Base-by-base conservation (phyloP, 768 basidiomycete species). In the Pisolithus microcarpus region DNA sequence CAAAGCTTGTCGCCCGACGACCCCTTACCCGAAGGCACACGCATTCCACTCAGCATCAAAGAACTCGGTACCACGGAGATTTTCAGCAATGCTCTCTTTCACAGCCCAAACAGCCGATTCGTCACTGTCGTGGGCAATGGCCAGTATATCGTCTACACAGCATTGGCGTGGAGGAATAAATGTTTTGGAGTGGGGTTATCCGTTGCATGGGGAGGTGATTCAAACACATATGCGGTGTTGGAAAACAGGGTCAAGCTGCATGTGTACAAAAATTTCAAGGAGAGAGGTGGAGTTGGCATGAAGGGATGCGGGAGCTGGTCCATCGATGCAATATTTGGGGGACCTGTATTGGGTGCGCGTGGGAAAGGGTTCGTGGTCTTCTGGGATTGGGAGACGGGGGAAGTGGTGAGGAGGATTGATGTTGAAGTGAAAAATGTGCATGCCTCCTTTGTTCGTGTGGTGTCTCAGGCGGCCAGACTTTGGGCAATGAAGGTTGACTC, bases 301-400 rank as follows among this genome's bases (percentile, higher is more conserved):
- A 89, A 91, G 57, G 91, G 91, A 28, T 78, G 79, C 0, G 87
- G 87, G 2, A 82, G 82, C 43, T 95, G 87, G 85, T 72, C 81
- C 2, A 79, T 97, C 38, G 94, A 98, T 45, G 84, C 82, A 4
- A 49, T 99, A 38, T 83, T 93, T 58, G 87, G 91, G 1, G 95
- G 96, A 1, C 80, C 90, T 5, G 68, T 98, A 16, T 75, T 99
- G 3, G 87, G 83, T 43, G 94, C 86, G 3, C 72, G 88, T 4
- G 95, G 94, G 0, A 78, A 78, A 56, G 92, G 93, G 0, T 96
- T 97, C 56, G 92, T 96, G 28, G 76, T 97, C 61, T 99, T 99
- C 67, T 98, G 96, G 92, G 96, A 98, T 64, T 98, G 96, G 96
- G 95, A 98, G 68, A 84, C 83, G 1, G 92, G 93, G 31, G 90